phyloP scores from a whole-genome alignment of 164 flowering plant species.

The Aristolochia contorta region DNA sequence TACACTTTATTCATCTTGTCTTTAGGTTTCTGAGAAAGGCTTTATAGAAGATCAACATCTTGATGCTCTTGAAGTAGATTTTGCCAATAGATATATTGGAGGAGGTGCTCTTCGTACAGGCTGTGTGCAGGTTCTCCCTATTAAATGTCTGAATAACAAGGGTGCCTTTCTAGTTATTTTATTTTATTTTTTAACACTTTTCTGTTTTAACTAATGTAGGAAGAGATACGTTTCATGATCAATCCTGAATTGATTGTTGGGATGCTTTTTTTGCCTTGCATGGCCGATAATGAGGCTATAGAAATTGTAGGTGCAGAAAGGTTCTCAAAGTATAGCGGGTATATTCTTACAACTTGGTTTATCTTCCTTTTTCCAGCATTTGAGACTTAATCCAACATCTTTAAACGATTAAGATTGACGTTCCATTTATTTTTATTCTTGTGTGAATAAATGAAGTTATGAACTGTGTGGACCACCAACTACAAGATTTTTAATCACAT shows the following conservation, averaged over 20 bases:
- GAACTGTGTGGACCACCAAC: not conserved
- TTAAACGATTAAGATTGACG: not conserved
- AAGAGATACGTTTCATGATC: conserved; percentile 97
- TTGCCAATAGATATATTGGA: conserved; percentile 86
- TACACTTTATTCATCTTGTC: not conserved
- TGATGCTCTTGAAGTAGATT: conserved; percentile 86
- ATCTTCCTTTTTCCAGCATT: not conserved
- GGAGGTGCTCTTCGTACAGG: conserved; percentile 88
- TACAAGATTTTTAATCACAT: not conserved
- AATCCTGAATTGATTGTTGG: conserved; percentile 83
- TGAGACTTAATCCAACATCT: too few species aligned
- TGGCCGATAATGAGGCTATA: conserved; percentile 88
- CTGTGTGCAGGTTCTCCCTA: conserved; percentile 68
- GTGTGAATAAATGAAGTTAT: not conserved
- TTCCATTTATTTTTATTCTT: not conserved
- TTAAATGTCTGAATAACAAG: not conserved
- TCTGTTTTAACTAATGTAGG: conserved; percentile 32
- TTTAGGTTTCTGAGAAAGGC: conserved; percentile 53
- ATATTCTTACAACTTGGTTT: conserved; percentile 3
- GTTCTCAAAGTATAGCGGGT: conserved; percentile 83
- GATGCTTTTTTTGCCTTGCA: conserved; percentile 80
- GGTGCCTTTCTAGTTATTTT: not conserved
- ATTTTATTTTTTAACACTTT: not conserved
- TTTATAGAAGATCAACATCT: conserved; percentile 63
- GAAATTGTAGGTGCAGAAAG: conserved; percentile 87